Base-by-base conservation (phyloP, 768 basidiomycete species). In the Trametes meyenii region DNA sequence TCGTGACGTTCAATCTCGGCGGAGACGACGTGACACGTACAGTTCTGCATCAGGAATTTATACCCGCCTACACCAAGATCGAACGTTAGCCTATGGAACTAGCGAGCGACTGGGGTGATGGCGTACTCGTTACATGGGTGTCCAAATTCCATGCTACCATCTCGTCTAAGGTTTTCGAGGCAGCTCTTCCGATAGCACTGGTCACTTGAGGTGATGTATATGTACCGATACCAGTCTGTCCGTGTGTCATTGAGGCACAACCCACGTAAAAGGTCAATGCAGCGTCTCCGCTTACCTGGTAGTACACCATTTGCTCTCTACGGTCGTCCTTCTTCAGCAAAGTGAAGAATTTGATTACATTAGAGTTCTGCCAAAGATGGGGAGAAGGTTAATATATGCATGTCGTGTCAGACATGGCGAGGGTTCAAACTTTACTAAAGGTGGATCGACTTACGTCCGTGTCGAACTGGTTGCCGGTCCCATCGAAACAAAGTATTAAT, bases 41-140 rank as follows among this genome's bases (percentile, higher is more conserved):
- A 91, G 61, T 88, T 88, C 65, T 89, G 82, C 89, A 90, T 90
- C 53, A 91, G 73, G 72, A 91, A 92, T 66, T 87, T 86, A 60
- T 91, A 91, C 0, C 89, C 89, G 46, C 81, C 87, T 88, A 46
- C 23, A 33, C 14, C 17, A 26, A 33, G 40, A 26, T 29, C 24
- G 19, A 23, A 29, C 43, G 14, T 23, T 4, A 14, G 21, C 36
- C 51, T 26, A 21, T 4, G 24, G n/a, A 19, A 19, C 55, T 10
- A 4, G 3, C 5, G 14, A 13, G 4, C 16, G 6, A 21, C 19
- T 48, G 2, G 11, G 7, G 16, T 8, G 4, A 29, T 1, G 5
- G 65, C 78, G n/a, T 60, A 86, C 86, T 81, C 86, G 87, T 89
- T n/a, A 90, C 87, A 71, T 91, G 89, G 2, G 84, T 83, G 61